Conservation (phyloP, 208 protist genomes). For the Lotmaria passim region DNA sequence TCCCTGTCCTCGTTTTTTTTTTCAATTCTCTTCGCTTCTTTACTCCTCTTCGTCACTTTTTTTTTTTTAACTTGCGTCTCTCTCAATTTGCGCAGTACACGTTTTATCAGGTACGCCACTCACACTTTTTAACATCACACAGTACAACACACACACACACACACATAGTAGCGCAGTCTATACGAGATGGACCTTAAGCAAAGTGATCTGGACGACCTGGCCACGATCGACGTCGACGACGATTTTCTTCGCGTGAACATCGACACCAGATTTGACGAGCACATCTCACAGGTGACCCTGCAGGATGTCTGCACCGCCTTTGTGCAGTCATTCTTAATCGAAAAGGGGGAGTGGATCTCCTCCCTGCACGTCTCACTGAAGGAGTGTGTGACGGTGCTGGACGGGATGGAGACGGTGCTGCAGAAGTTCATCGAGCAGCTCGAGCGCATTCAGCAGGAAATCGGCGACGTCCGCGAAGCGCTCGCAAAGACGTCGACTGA, state of each 20-base stretch:
- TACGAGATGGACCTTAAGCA: slow-evolving; percentile 26
- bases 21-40: too few relatives aligned
- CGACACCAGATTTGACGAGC: slow-evolving; percentile 37
- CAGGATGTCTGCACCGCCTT: slow-evolving; percentile 69
- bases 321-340: slow-evolving; percentile 66
- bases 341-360: slow-evolving; percentile 59
- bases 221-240: slow-evolving; percentile 60
- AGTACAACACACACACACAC: too few relatives aligned
- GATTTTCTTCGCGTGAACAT: slow-evolving; percentile 58
- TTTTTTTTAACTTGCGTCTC: too few relatives aligned
- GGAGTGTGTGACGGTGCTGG: slow-evolving; percentile 61
- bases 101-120: too few relatives aligned
- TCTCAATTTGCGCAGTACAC: too few relatives aligned
- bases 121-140: too few relatives aligned
- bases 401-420: slow-evolving; percentile 73
- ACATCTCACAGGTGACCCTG: slow-evolving; percentile 41
- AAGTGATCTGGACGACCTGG: slow-evolving; percentile 66
- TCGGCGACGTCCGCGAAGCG: slow-evolving; percentile 74
- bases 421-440: slow-evolving; percentile 72
- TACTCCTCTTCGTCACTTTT: too few relatives aligned
- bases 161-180: too few relatives aligned
- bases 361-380: slow-evolving; percentile 60
- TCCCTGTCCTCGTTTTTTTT: too few relatives aligned
- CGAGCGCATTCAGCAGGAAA: slow-evolving; percentile 64
- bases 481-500: slow-evolving; percentile 52